phyloP scores from a whole-genome alignment of 2,329 filamentous ascomycete genomes.

The Aspergillus pseudoterreus region DNA sequence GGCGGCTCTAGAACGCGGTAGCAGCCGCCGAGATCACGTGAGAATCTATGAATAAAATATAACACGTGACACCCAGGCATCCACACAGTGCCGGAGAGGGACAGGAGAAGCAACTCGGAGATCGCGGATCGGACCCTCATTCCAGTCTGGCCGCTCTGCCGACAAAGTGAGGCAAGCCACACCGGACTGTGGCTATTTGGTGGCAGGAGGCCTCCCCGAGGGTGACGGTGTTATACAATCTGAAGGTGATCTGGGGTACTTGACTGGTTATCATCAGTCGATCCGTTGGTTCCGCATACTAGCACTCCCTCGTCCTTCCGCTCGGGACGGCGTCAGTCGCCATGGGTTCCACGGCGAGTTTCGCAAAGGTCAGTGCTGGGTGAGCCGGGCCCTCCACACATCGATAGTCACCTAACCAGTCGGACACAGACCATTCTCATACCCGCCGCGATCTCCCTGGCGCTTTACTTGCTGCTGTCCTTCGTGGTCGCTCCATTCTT shows the following conservation, averaged over 20 bases:
- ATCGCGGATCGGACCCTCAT: neutral
- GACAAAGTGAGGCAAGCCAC: too few relatives aligned
- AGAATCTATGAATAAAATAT: neutral
- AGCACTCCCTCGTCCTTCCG: neutral
- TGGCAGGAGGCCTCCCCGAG: too few relatives aligned
- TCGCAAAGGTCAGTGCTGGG: constrained; percentile 27
- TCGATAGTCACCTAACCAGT: neutral
- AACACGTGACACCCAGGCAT: constrained; percentile 7
- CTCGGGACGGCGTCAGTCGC: constrained; percentile 1
- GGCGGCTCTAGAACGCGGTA: constrained; percentile 22
- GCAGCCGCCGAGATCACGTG: neutral
- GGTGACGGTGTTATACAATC: neutral
- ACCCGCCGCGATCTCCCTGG: constrained; percentile 66
- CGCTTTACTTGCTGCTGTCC: constrained; percentile 63
- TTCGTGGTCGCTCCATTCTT: constrained; percentile 66
- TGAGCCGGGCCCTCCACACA: neutral
- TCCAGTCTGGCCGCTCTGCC: too few relatives aligned
- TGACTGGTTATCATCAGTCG: neutral
- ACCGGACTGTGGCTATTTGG: too few relatives aligned
- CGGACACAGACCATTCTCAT: constrained; percentile 62
- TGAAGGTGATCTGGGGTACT: neutral
- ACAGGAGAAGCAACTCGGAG: neutral
- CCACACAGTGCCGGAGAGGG: neutral
- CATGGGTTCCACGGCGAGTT: constrained; percentile 29
- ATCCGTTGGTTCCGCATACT: neutral